Evolutionary conservation across 441 rosid species (phyloP).

Genomic region (Bruguiera hainesii): DNA sequence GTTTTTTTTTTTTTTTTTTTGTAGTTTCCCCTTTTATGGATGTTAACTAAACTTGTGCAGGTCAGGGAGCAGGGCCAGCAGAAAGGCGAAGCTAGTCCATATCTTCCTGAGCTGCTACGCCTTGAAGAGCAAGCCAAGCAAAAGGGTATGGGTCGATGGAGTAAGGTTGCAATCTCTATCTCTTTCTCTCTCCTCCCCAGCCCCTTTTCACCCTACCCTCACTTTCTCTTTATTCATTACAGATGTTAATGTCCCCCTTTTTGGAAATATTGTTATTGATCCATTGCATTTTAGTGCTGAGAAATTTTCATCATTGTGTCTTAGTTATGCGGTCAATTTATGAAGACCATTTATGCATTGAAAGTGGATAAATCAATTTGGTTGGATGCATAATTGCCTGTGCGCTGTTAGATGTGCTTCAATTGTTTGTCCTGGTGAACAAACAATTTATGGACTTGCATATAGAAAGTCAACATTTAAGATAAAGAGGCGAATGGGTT

Average conservation of each 20-base stretch:
- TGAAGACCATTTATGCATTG: too few species aligned
- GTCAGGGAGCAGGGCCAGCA: constrained; percentile 79
- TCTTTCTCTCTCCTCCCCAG: background rate
- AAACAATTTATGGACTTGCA: too few species aligned
- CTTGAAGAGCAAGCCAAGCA: constrained; percentile 80
- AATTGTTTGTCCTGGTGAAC: background rate
- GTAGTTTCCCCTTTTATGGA: constrained; percentile 5
- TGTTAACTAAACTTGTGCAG: constrained; percentile 35
- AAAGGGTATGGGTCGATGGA: constrained; percentile 84
- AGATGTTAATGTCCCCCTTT: background rate
- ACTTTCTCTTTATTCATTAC: background rate
- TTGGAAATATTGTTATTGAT: background rate
- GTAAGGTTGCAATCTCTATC: constrained; percentile 49
- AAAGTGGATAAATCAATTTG: too few species aligned
- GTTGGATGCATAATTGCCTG: too few species aligned
- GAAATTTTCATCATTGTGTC: too few species aligned
- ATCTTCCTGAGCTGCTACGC: constrained; percentile 54
- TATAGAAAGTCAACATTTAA: too few species aligned
- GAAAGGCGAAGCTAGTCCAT: constrained; percentile 87
- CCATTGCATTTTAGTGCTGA: too few species aligned
- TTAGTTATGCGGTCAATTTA: too few species aligned
- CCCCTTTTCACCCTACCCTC: background rate
- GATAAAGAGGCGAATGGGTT: too few species aligned
- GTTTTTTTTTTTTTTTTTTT: background rate
- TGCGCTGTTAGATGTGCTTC: background rate